phyloP scores from a whole-genome alignment of 1,284 basidiomycete genomes.

The Schizophyllum amplum region DNA sequence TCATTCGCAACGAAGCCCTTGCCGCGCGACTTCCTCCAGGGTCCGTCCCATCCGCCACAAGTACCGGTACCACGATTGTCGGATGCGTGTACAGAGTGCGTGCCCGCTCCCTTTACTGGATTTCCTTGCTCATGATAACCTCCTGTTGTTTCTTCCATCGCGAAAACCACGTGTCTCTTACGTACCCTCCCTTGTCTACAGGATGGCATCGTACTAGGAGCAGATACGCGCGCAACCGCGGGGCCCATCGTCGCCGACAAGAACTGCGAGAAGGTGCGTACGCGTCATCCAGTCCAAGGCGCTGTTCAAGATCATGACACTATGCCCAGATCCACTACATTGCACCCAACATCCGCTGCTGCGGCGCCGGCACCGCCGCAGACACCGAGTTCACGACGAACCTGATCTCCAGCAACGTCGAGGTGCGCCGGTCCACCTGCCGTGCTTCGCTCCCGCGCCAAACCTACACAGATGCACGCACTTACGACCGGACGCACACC shows the following conservation, averaged over 20 bases:
- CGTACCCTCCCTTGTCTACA: constrained; percentile 32
- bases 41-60: constrained; percentile 76
- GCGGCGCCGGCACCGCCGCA: constrained; percentile 96
- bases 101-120: neutral
- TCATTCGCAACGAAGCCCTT: neutral
- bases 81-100: constrained; percentile 63
- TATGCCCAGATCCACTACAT: constrained; percentile 87
- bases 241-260: constrained; percentile 97
- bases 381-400: constrained; percentile 96
- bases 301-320: no score
- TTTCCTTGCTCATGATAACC: neutral
- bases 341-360: constrained; percentile 91
- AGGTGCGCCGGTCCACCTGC: constrained; percentile 22
- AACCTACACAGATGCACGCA: constrained; percentile 44
- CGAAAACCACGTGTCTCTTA: no score
- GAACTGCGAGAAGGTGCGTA: constrained; percentile 94
- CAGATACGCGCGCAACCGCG: constrained; percentile 93
- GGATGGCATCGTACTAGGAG: constrained; percentile 92
- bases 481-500: constrained; percentile 83
- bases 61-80: constrained; percentile 97
- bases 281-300: neutral
- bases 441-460: constrained; percentile 63
- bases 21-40: constrained; percentile 18
- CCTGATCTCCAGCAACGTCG: constrained; percentile 89
- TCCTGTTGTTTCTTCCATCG: no score